Conservation (phyloP, 306 rosid genomes). For the Vicia faba region DNA sequence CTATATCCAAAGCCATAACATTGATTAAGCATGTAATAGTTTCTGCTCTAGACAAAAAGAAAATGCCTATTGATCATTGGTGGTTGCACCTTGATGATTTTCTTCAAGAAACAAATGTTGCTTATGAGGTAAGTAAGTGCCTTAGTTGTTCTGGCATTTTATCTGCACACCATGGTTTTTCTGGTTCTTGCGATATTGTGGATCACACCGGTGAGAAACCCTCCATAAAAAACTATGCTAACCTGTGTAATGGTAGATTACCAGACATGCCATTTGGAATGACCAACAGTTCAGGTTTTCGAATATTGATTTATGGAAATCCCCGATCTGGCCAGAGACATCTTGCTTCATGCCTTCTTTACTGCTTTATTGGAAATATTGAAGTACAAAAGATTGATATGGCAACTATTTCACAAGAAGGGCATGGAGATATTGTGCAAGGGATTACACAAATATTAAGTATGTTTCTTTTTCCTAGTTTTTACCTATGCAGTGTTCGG, state of each 20-base stretch:
- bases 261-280: slow-evolving; percentile 43
- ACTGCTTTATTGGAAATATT: slow-evolving; percentile 75
- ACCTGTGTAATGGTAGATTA: slow-evolving; percentile 43
- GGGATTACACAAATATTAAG: slow-evolving; percentile 83
- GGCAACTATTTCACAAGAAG: slow-evolving; percentile 94
- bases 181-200: slow-evolving; percentile 44
- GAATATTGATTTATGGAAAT: slow-evolving; percentile 76
- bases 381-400: slow-evolving; percentile 84
- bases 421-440: slow-evolving; percentile 81
- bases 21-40: slow-evolving; percentile 64
- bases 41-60: slow-evolving; percentile 64
- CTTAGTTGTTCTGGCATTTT: slow-evolving; percentile 69
- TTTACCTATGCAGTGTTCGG: background rate
- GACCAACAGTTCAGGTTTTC: slow-evolving; percentile 62
- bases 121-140: slow-evolving; percentile 58
- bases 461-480: slow-evolving; percentile 47
- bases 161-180: slow-evolving; percentile 43
- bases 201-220: slow-evolving; percentile 43
- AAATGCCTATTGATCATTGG: slow-evolving; percentile 66
- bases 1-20: slow-evolving; percentile 63
- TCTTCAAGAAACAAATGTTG: slow-evolving; percentile 64
- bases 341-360: slow-evolving; percentile 91
- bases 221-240: slow-evolving; percentile 45
- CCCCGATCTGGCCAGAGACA: slow-evolving; percentile 89
- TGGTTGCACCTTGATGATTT: slow-evolving; percentile 77